phyloP scores from a whole-genome alignment of 441 rosid genomes.

The Erodium texanum region DNA sequence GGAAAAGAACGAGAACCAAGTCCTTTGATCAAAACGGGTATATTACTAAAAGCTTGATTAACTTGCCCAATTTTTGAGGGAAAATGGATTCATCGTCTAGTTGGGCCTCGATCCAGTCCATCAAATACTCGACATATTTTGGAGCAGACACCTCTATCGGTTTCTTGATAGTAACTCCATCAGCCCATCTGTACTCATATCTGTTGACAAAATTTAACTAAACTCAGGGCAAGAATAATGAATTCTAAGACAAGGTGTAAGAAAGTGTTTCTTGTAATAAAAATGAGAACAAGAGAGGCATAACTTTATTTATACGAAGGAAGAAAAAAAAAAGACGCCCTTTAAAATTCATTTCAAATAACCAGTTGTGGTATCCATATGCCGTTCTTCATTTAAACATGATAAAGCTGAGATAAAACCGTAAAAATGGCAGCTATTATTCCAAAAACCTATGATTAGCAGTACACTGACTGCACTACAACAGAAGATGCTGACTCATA shows the following conservation, averaged over 20 bases:
- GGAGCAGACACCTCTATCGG: conserved; percentile 54
- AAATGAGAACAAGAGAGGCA: background rate
- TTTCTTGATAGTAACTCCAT: conserved; percentile 38
- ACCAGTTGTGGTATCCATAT: background rate
- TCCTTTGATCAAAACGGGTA: background rate
- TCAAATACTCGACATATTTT: conserved; percentile 38
- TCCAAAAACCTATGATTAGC: background rate
- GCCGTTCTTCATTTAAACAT: too few relatives aligned
- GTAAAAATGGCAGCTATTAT: background rate
- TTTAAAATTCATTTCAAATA: background rate
- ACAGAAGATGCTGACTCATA: too few relatives aligned
- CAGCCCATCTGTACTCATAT: conserved; percentile 45
- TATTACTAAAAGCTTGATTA: background rate
- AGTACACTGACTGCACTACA: too few relatives aligned
- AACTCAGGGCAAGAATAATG: background rate
- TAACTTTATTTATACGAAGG: background rate
- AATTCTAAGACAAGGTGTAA: background rate
- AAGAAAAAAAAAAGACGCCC: background rate
- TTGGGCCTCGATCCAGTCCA: conserved; percentile 46
- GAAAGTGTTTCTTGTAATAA: background rate
- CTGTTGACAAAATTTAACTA: conserved; percentile 19
- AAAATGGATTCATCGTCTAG: conserved; percentile 42
- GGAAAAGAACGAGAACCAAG: background rate
- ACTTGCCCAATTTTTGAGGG: conserved; percentile 36
- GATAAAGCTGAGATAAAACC: too few relatives aligned